Percentiles rank a stretch among this genome's conserved stretches.
Evolutionary conservation across 176 grass and related monocot genomes (phyloP).

Genomic region (Olyra latifolia): DNA sequence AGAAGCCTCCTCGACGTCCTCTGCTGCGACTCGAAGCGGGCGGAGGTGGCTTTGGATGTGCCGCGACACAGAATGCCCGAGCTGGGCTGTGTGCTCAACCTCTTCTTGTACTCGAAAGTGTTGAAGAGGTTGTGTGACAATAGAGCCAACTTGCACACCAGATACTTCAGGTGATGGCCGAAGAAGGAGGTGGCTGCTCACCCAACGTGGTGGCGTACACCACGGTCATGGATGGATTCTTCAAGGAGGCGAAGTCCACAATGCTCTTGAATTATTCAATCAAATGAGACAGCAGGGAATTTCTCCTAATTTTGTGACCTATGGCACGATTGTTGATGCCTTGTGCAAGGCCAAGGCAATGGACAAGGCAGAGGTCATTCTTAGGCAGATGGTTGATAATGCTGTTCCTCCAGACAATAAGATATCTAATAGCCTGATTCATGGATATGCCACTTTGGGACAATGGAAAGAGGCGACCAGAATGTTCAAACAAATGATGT

Average conservation of each 20-base stretch:
- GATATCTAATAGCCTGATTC: conserved; percentile 25
- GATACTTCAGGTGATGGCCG: conserved; percentile 21
- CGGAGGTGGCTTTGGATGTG: neutral
- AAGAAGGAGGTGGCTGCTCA: neutral
- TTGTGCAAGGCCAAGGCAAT: conserved; percentile 4
- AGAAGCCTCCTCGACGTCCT: conserved; percentile 23
- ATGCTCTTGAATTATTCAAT: too few species aligned
- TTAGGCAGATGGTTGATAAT: neutral
- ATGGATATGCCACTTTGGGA: conserved; percentile 11
- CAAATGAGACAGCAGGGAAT: too few species aligned
- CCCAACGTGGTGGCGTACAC: conserved; percentile 21
- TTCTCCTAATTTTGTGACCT: too few species aligned
- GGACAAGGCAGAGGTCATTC: neutral
- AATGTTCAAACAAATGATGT: conserved; percentile 32
- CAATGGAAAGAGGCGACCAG: neutral
- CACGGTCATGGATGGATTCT: conserved; percentile 12
- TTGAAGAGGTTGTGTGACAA: conserved; percentile 30
- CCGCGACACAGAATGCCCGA: conserved; percentile 29
- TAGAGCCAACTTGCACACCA: neutral
- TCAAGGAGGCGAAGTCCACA: too few species aligned
- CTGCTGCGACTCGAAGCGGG: neutral
- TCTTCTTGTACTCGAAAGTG: neutral
- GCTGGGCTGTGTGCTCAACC: conserved; percentile 5
- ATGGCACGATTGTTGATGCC: too few species aligned
- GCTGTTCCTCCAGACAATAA: neutral